These are phyloP conservation scores for Vitis riparia DNA, from an alignment of 164 flowering plant genomes.

Conservation along the genomic window DNA sequence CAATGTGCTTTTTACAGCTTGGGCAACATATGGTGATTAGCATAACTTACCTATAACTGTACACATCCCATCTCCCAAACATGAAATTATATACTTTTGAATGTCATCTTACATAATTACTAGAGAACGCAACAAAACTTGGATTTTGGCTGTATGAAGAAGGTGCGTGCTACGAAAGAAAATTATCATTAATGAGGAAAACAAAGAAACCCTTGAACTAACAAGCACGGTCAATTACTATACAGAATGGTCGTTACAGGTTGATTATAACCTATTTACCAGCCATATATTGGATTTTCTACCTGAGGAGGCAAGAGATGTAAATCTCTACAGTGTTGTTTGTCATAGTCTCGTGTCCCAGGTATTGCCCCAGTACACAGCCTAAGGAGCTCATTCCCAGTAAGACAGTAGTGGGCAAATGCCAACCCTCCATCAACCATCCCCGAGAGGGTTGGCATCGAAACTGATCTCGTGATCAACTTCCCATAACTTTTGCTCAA, in stretches of 20 bases:
- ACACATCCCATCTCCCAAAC: not conserved
- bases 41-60: not conserved
- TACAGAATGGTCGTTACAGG: not conserved
- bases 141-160: slow-evolving; percentile 1
- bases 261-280: slow-evolving; percentile 37
- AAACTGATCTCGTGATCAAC: slow-evolving; percentile 43
- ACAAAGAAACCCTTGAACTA: not conserved
- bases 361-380: slow-evolving; percentile 88
- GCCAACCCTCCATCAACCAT: slow-evolving; percentile 91
- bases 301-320: slow-evolving; percentile 88
- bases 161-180: not conserved
- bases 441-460: slow-evolving; percentile 63
- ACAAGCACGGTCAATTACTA: not conserved
- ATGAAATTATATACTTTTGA: not conserved
- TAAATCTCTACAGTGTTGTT: slow-evolving; percentile 83
- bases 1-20: no score
- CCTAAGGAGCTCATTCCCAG: slow-evolving; percentile 84
- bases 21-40: no score
- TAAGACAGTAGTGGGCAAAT: slow-evolving; percentile 79
- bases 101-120: not conserved
- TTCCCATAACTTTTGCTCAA: slow-evolving; percentile 15
- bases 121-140: not conserved
- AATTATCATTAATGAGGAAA: not conserved
- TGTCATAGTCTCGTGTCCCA: slow-evolving; percentile 69
- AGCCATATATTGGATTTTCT: slow-evolving; percentile 86